Evolutionary conservation across 345 rosid genomes (phyloP).

Genomic region (Syzygium oleosum): DNA sequence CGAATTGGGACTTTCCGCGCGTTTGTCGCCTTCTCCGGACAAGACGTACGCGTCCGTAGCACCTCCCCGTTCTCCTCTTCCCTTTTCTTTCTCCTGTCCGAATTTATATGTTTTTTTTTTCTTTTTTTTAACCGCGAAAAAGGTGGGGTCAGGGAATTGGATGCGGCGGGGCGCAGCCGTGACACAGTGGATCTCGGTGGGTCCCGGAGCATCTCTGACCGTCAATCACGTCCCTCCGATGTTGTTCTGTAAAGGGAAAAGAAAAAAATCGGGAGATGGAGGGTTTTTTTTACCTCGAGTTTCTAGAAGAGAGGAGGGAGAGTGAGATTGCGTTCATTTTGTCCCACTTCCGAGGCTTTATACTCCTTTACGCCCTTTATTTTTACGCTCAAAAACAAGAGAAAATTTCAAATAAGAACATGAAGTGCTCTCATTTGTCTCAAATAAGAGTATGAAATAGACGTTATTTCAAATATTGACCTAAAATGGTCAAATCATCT

Average conservation of each 20-base stretch:
- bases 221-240: not conserved
- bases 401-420: no score
- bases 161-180: not conserved
- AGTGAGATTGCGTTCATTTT: no score
- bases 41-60: not conserved
- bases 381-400: no score
- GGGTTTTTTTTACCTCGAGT: no score
- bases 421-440: no score
- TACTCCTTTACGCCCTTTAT: no score
- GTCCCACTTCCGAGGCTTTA: no score
- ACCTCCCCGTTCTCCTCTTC: fast-evolving
- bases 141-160: not conserved
- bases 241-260: not conserved
- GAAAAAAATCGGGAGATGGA: not conserved
- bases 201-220: not conserved
- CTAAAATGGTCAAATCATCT: no score
- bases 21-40: not conserved
- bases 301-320: no score
- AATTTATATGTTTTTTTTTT: not conserved
- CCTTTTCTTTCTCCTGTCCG: not conserved
- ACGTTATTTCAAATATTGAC: no score
- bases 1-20: not conserved
- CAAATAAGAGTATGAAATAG: no score
- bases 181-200: not conserved
- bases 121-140: fast-evolving